Evolutionary conservation across 129 eudicot genomes (phyloP).

Genomic region (carrot (Daucus carota)): DNA sequence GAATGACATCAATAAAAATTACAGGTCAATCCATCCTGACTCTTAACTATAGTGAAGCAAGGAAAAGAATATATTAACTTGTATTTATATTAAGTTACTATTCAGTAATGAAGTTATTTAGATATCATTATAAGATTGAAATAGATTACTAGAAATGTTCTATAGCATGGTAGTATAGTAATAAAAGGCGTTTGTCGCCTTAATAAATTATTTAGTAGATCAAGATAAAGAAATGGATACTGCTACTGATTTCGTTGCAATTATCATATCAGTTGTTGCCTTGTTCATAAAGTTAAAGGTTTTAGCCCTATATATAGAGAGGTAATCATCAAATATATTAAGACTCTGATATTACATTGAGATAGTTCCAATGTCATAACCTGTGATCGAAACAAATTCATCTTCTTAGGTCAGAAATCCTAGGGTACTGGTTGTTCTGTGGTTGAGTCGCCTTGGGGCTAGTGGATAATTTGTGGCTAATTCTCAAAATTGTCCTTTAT

Average conservation of each 20-base stretch:
- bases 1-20: not conserved
- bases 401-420: not conserved
- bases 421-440: not conserved
- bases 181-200: not conserved
- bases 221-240: not conserved
- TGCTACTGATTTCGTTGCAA: not conserved
- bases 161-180: not conserved
- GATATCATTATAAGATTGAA: not conserved
- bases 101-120: not conserved
- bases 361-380: not conserved
- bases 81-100: too few relatives aligned
- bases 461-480: not conserved
- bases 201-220: not conserved
- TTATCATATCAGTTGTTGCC: not conserved
- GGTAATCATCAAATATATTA: not conserved
- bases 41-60: not conserved
- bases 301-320: not conserved
- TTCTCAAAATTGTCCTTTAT: not conserved
- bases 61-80: not conserved
- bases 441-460: not conserved
- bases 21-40: not conserved
- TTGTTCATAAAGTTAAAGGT: not conserved
- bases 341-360: not conserved
- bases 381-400: not conserved
- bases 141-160: not conserved